Evolutionary conservation across 2,329 filamentous ascomycete genomes (phyloP), one percentile per base, ranked within the genome.

Genomic region (Meredithiella fracta): DNA sequence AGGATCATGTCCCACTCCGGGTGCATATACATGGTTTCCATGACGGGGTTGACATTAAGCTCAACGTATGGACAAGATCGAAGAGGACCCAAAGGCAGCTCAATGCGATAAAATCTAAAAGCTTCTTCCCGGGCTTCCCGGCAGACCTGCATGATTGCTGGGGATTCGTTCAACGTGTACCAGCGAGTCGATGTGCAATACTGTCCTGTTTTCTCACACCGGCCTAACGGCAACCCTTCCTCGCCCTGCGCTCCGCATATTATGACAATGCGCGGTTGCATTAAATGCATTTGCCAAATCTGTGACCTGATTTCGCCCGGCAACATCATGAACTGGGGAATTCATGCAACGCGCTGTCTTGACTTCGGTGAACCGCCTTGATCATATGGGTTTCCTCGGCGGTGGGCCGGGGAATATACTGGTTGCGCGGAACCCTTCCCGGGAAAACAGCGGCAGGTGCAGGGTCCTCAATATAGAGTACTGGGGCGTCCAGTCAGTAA

Each of bases 1-100:
- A 62, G 51, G 6, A 62, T 58, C 51, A 62, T 57, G 49, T 62
- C 60, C 61, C 61, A 61, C 26, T 62, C 59, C 15, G 60, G 60
- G 53, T 61, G 60, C 29, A 61, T 58, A 55, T 60, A 60, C 53
- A 59, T 57, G 11, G 53, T 53, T 29, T 59, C 47, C 54, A 58
- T 56, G 14, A 53, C 56, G 53, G 60, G 61, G 54, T 61, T 62
- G 29, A 25, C 11, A 25, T 31, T 25, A 17, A 34, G 15, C 38
- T 49, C 7, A 23, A 20, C 20, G 47, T 29, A 17, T 15, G n/a
- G 9, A 44, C 25, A 6, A 22, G 17, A 47, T 57, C 59, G 8
- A 15, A 59, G 53, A 31, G 31, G 9, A 38, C 29, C 17, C 20
- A 52, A 29, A 15, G 61, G 60, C 51, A 62, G 53, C n/a, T 54